phyloP scores from a whole-genome alignment of 1,284 basidiomycete genomes.

The Papiliotrema flavescens region DNA sequence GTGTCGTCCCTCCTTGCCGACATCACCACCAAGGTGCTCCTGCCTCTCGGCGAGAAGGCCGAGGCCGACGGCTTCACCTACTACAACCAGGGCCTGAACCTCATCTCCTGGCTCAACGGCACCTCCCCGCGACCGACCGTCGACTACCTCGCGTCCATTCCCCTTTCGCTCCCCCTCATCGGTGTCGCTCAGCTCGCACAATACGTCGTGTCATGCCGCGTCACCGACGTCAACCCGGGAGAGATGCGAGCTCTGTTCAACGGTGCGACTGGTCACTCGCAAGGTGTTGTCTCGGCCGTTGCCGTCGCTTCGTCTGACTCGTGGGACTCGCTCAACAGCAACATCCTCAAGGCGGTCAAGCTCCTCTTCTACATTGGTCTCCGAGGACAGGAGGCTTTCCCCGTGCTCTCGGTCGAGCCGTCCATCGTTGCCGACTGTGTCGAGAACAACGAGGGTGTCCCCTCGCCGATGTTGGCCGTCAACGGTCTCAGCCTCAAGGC shows the following conservation, averaged over 20 bases:
- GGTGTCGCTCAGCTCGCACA: constrained; percentile 93
- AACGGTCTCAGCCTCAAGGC: constrained; percentile 75
- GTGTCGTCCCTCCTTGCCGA: constrained; percentile 66
- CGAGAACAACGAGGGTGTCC: constrained; percentile 88
- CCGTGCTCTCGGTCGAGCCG: constrained; percentile 86
- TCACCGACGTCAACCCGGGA: constrained; percentile 70
- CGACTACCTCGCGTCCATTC: constrained; percentile 88
- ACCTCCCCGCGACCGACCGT: constrained; percentile 66
- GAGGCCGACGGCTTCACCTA: constrained; percentile 61
- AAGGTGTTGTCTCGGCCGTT: constrained; percentile 91
- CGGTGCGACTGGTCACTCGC: constrained; percentile 93
- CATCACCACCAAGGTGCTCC: constrained; percentile 65
- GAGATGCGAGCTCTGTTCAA: constrained; percentile 71
- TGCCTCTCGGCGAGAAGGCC: constrained; percentile 63
- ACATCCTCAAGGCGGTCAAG: constrained; percentile 76
- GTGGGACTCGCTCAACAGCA: constrained; percentile 68
- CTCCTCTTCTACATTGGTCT: constrained; percentile 94
- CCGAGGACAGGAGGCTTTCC: constrained; percentile 91
- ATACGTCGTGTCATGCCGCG: constrained; percentile 76
- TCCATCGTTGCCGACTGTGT: constrained; percentile 79
- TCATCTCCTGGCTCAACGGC: constrained; percentile 79
- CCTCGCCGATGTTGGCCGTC: constrained; percentile 90
- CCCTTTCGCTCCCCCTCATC: constrained; percentile 93
- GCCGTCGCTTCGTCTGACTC: constrained; percentile 76
- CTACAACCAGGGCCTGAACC: constrained; percentile 78